Conservation (phyloP, 176 grass and related monocot species). For the bread wheat (Triticum aestivum) region IWGSC_CS_RefSeq_v2.1 NC_057803.1:174782814-174783313, state of each 20-base stretch:
- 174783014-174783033: conserved; percentile 84
- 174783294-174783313: conserved; percentile 3
- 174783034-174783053: conserved; percentile 17
- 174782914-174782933: not conserved
- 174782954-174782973: conserved; percentile 88
- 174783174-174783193: conserved; percentile 22
- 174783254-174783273: not conserved
- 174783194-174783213: not conserved
- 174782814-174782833: conserved; percentile 92
- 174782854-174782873: conserved; percentile 91
- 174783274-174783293: not conserved
- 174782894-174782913: conserved; percentile 4
- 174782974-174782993: conserved; percentile 98
- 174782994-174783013: conserved; percentile 84
- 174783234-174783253: conserved; percentile 2
- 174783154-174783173: conserved; percentile 3
- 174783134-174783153: not conserved
- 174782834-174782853: conserved; percentile 84
- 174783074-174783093: conserved; percentile 1
- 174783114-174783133: conserved; percentile 16
- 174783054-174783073: conserved; percentile 10
- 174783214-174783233: not conserved
- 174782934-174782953: conserved; percentile 10
- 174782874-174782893: conserved; percentile 22
- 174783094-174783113: conserved; percentile 1